Percentiles rank a stretch among this genome's conserved stretches.
Conservation (phyloP, 2,329 filamentous ascomycete species). For the Colletotrichum sp. region DNA sequence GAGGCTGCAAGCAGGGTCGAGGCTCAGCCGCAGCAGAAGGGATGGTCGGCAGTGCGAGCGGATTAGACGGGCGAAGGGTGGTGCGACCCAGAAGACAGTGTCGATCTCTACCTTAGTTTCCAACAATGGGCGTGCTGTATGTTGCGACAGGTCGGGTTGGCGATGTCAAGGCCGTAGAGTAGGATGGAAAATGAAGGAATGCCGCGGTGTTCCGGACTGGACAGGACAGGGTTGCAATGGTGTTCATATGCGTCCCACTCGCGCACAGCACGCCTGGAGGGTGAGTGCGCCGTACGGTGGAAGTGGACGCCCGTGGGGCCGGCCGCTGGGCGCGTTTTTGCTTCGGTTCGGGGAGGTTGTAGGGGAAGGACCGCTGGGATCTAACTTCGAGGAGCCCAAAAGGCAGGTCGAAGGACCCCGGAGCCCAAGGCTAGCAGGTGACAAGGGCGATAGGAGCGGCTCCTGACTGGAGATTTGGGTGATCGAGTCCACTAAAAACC, state of each 20-base stretch:
- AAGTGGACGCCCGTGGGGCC: constrained; percentile 19
- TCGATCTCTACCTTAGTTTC: not conserved
- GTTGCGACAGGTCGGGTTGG: not conserved
- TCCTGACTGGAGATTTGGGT: constrained; percentile 14
- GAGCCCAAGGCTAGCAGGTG: not conserved
- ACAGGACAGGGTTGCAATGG: constrained; percentile 22
- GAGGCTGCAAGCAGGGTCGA: constrained; percentile 15
- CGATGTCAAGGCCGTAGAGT: constrained; percentile 1
- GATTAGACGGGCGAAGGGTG: not conserved
- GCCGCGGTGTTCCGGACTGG: constrained; percentile 20
- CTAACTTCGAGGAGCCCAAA: not conserved
- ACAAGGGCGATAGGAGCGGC: constrained; percentile 4
- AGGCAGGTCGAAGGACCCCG: not conserved
- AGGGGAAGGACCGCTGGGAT: constrained; percentile 1
- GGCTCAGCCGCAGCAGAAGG: not conserved
- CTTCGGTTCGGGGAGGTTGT: not conserved
- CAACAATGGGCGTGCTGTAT: not conserved
- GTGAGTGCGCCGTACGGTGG: not conserved
- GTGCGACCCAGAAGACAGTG: not conserved
- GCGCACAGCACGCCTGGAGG: not conserved
- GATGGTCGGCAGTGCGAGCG: not conserved
- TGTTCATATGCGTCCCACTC: constrained; percentile 21
- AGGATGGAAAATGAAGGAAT: constrained; percentile 20
- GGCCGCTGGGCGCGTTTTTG: constrained; percentile 13
- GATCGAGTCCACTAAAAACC: constrained; percentile 16